Conservation (phyloP, 495 filamentous ascomycete species). For the Trypethelium eluteriae region DNA sequence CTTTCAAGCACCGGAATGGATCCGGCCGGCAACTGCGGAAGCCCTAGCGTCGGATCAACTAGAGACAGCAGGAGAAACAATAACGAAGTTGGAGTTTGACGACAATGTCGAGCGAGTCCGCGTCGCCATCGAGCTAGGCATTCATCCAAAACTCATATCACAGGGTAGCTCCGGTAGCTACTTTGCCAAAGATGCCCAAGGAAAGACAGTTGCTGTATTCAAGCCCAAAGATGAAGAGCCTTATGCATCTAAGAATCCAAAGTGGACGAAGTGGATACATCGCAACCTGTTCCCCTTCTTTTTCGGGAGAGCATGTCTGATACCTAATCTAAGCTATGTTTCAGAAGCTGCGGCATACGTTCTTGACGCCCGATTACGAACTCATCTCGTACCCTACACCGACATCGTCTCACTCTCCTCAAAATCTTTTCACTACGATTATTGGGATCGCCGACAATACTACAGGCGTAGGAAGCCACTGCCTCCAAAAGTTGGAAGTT, state of each 20-base stretch:
- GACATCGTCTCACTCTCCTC: slow-evolving; percentile 91
- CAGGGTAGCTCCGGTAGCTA: slow-evolving; percentile 97
- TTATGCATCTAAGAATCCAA: slow-evolving; percentile 52
- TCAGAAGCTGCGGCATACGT: slow-evolving; percentile 96
- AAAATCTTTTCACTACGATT: slow-evolving; percentile 96
- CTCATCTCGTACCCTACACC: slow-evolving; percentile 90
- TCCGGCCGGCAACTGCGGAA: slow-evolving; percentile 70
- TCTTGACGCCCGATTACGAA: slow-evolving; percentile 80
- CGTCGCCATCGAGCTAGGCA: slow-evolving; percentile 78
- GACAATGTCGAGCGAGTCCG: slow-evolving; percentile 83
- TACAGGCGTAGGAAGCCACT: slow-evolving; percentile 79
- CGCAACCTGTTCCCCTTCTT: slow-evolving; percentile 81
- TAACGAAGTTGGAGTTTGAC: slow-evolving; percentile 76
- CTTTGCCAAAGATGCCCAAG: slow-evolving; percentile 84
- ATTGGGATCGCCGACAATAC: slow-evolving; percentile 84
- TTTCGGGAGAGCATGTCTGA: slow-evolving; percentile 91
- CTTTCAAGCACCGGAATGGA: slow-evolving; percentile 82
- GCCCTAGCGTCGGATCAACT: slow-evolving; percentile 52
- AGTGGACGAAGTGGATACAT: slow-evolving; percentile 43
- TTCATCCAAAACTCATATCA: slow-evolving; percentile 90
- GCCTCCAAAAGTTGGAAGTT: slow-evolving; percentile 90
- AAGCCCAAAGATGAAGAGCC: slow-evolving; percentile 99
- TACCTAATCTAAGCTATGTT: slow-evolving; percentile 98
- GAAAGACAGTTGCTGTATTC: slow-evolving; percentile 94
- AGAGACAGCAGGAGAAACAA: slow-evolving; percentile 47